Base-by-base conservation (phyloP, 768 basidiomycete species). In the Russula ochroleuca region DNA sequence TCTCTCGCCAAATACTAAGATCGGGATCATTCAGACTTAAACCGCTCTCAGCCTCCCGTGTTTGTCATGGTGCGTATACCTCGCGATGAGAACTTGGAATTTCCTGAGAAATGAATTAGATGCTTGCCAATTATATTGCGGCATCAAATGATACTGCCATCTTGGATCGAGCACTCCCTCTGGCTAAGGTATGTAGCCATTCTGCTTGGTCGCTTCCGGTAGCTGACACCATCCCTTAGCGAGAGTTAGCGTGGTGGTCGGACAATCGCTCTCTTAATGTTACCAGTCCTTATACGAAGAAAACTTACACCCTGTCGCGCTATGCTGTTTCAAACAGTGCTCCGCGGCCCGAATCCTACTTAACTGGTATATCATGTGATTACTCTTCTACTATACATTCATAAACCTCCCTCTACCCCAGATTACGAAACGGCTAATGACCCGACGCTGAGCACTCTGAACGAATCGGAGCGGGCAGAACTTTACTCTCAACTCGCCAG, bases 21-120 rank as follows among this genome's bases (percentile, higher is more conserved):
- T 45, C 61, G 28, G 28, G 40, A 25, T 47, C 9, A 1, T 45
- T 21, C 49, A 90, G 88, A 96, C 74, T 74, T 96, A 66, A 82
- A 95, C 70, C 84, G 95, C 62, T 95, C 92, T n/a, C 93, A 96
- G 70, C 94, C 94, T 15, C 94, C 94, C 5, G 71, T 96, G 35
- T 96, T 96, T 76, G 84, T 90, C 60, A 86, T 86, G 69, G 90
- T 88, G 62, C 60, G 80, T 70, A 17, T 50, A 1, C 6, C 47
- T 53, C 51, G 9, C 6, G 13, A 19, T 50, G 10, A 15, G 7
- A 25, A 17, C 3, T 21, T 4, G 33, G 1, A n/a, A 1, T 17
- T 37, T 10, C 35, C 65, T 5, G 60, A n/a, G 4, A 35, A 21
- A 43, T 14, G 17, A 28, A 23, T 49, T 68, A 94, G 88, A 97